Evolutionary conservation across 1,284 basidiomycete genomes (phyloP), one percentile per base, ranked within the genome.

Genomic region (Cutaneotrichosporon daszewskae): DNA sequence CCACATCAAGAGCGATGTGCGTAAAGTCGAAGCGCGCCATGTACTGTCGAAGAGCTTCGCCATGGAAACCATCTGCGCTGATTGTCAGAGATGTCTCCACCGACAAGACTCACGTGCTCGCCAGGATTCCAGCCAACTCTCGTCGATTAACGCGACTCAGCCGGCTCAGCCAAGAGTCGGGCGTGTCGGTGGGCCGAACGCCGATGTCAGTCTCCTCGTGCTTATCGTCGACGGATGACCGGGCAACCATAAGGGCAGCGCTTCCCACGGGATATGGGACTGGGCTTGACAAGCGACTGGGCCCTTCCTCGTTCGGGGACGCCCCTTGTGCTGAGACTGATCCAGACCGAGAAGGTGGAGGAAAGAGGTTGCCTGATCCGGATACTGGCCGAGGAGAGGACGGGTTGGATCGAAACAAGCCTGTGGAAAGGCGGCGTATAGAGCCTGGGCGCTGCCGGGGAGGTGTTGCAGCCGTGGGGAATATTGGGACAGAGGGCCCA

Each of bases 1-100:
- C 88, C 31, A 98, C 82, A 64, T 99, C 95, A 32, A 98, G 76
- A 11, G 95, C 85, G 25, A 74, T 83, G 37, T 79, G 76, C 13
- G 73, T 71, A 64, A 97, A 96, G 57, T 85, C 78, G 67, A 97
- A 97, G 32, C 78, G 78, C 34, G 74, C 73, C 59, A 98, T 80
- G 67, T 87, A 92, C 5, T 76, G 59, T 41, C 76, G 75, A 41
- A 98, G 76, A 1, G 89, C 85, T 37, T 78, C 74, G 3, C 74
- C 66, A 65, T 95, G 79, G 55, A 91, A 85, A 6, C 74, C 58
- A 53, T 90, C 85, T 35, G 78, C 72, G 56, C 89, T 94, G 55
- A 18, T 12, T 16, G 39, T 37, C 25, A 37, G 42, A 23, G 43
- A 17, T 8, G 7, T 13, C 11, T 14, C 23, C 35, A 4, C 1